A percentile compares a stretch with the other conserved stretches of the same genome.
These are phyloP conservation scores for Polytolypa hystricis DNA, from an alignment of 2,329 filamentous ascomycete genomes.

Conservation along the genomic window DNA sequence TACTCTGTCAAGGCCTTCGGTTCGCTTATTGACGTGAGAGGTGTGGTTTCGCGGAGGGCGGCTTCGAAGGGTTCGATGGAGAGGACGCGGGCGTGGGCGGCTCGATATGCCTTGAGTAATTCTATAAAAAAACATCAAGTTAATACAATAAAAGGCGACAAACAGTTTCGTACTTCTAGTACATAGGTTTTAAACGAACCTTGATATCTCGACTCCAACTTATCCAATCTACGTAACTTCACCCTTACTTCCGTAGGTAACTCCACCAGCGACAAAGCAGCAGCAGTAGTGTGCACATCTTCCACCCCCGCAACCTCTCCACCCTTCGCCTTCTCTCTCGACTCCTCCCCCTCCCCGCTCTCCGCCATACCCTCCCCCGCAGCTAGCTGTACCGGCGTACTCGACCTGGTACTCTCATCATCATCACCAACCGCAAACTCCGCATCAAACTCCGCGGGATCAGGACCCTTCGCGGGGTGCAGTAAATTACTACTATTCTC, in stretches of 20 bases:
- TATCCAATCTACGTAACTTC: slow-evolving; percentile 77
- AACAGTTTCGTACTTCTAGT: neutral
- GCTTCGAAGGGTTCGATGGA: slow-evolving; percentile 91
- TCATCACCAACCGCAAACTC: slow-evolving; percentile 81
- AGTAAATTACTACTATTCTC: slow-evolving; percentile 29
- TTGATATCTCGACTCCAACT: slow-evolving; percentile 75
- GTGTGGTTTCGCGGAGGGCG: slow-evolving; percentile 81
- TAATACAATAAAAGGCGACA: neutral
- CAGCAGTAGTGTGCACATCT: slow-evolving; percentile 13
- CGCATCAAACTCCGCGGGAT: slow-evolving; percentile 77
- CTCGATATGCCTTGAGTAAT: slow-evolving; percentile 78
- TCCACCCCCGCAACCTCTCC: slow-evolving; percentile 16
- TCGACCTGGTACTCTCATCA: slow-evolving; percentile 53
- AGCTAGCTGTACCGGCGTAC: slow-evolving; percentile 41
- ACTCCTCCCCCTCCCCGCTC: slow-evolving; percentile 13
- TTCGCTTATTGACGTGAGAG: slow-evolving; percentile 77
- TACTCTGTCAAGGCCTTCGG: slow-evolving; percentile 80
- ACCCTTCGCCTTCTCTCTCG: slow-evolving; percentile 13
- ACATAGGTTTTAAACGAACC: slow-evolving; percentile 38
- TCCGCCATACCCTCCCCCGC: slow-evolving; percentile 30
- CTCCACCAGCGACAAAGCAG: slow-evolving; percentile 34
- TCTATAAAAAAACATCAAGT: slow-evolving; percentile 41
- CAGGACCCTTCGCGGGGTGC: slow-evolving; percentile 50
- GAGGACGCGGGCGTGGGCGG: slow-evolving; percentile 75
- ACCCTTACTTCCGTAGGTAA: slow-evolving; percentile 63